Conservation (phyloP, 495 filamentous ascomycete species). For the Amphirosellinia nigrospora region DNA sequence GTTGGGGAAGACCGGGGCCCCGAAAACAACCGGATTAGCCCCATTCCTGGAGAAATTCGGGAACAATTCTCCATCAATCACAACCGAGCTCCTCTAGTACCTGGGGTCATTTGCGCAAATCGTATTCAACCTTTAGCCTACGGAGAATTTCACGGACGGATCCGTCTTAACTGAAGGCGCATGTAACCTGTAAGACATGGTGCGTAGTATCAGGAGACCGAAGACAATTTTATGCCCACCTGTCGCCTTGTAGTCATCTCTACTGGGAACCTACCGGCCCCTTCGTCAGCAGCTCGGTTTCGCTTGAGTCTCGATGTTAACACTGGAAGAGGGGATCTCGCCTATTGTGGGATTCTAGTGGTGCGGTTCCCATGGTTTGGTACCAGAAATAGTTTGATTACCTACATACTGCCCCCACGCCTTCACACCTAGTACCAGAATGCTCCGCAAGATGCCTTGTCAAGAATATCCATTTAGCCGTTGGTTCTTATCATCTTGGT, state of each 20-base stretch:
- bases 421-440: background rate
- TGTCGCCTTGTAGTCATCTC: background rate
- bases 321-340: background rate
- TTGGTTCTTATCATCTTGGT: background rate
- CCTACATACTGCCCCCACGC: background rate
- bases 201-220: constrained; percentile 3
- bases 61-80: constrained; percentile 22
- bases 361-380: background rate
- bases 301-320: background rate
- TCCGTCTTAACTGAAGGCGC: constrained; percentile 10
- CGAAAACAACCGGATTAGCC: constrained; percentile 19
- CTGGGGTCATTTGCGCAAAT: background rate
- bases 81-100: constrained; percentile 1
- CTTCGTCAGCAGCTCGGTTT: background rate
- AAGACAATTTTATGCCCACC: background rate
- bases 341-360: background rate
- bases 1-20: constrained; percentile 20
- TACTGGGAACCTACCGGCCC: background rate
- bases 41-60: constrained; percentile 21
- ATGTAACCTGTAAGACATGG: background rate
- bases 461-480: background rate
- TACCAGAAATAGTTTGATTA: background rate
- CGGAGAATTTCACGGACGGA: constrained; percentile 16
- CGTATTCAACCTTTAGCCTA: constrained; percentile 14
- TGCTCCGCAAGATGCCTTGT: background rate